phyloP scores from a whole-genome alignment of 495 filamentous ascomycete species.

The Trichoderma virens region DNA sequence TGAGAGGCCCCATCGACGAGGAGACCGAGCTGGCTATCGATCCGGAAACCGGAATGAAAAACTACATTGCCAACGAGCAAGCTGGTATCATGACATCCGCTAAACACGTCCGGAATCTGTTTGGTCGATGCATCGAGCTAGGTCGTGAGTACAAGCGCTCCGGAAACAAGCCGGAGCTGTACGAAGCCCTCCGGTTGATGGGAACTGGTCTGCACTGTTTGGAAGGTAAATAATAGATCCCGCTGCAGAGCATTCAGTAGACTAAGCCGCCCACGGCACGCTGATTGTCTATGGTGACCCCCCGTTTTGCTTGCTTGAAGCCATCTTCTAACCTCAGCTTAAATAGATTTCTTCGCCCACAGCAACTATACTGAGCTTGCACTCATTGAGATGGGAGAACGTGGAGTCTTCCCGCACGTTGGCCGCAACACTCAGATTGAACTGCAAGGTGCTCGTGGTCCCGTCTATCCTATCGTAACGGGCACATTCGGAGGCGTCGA shows the following conservation, averaged over 20 bases:
- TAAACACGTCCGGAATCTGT: slow-evolving; percentile 61
- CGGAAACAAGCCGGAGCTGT: slow-evolving; percentile 60
- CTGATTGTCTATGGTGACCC: too few species aligned
- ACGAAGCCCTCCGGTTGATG: slow-evolving; percentile 76
- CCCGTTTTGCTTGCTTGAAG: not conserved
- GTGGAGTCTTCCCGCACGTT: slow-evolving; percentile 75
- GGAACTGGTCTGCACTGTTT: slow-evolving; percentile 84
- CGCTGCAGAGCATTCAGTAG: too few species aligned
- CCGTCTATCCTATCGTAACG: slow-evolving; percentile 73
- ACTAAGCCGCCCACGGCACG: too few species aligned
- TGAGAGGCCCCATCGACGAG: slow-evolving; percentile 78
- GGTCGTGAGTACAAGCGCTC: slow-evolving; percentile 59
- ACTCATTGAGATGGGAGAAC: slow-evolving; percentile 75
- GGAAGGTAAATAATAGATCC: slow-evolving; percentile 44
- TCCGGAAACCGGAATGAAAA: slow-evolving; percentile 73
- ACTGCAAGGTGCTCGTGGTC: slow-evolving; percentile 52
- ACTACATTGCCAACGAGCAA: slow-evolving; percentile 80
- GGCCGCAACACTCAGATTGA: slow-evolving; percentile 59
- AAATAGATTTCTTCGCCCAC: slow-evolving; percentile 72
- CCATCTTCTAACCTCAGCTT: slow-evolving; percentile 12
- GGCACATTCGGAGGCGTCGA: slow-evolving; percentile 91
- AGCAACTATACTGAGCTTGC: slow-evolving; percentile 86
- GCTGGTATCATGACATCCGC: slow-evolving; percentile 69
- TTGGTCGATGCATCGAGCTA: slow-evolving; percentile 62
- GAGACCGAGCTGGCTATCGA: slow-evolving; percentile 69